Conservation (phyloP, 176 grass and related monocot species). For the Echinochloa phyllopogon region DNA sequence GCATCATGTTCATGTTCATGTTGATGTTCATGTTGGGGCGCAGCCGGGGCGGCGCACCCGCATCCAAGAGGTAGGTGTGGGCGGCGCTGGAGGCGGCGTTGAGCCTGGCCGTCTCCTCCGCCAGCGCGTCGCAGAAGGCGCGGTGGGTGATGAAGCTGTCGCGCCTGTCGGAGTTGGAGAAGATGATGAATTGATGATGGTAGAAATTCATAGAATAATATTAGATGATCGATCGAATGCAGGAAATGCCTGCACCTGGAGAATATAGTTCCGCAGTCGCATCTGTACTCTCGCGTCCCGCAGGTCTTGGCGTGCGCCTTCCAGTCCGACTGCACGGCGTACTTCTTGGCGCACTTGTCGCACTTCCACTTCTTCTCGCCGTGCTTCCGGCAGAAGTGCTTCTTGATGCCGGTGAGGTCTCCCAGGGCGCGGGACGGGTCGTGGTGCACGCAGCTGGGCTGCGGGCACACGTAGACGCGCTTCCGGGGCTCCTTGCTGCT, state of each 20-base stretch:
- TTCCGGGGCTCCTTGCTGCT: conserved; percentile 80
- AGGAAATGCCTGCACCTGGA: conserved; percentile 51
- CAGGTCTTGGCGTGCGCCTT: conserved; percentile 96
- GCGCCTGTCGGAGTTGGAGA: conserved; percentile 37
- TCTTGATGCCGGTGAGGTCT: conserved; percentile 97
- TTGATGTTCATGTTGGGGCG: too few species aligned
- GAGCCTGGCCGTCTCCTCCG: conserved; percentile 74
- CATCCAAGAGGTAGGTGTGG: too few species aligned
- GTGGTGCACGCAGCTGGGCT: conserved; percentile 87
- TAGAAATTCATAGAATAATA: too few species aligned
- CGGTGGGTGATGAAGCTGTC: conserved; percentile 96
- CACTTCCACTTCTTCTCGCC: conserved; percentile 99
- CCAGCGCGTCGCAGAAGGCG: conserved; percentile 88
- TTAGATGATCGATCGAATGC: too few species aligned
- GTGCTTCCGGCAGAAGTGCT: conserved; percentile 98
- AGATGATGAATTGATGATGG: too few species aligned
- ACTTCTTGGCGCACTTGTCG: conserved; percentile 85
- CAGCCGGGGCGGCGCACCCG: too few species aligned
- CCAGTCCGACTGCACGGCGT: conserved; percentile 98
- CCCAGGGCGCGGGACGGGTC: conserved; percentile 79
- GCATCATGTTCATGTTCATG: background rate
- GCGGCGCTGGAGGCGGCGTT: conserved; percentile 14
- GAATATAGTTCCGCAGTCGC: conserved; percentile 91
- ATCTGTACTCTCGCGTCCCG: conserved; percentile 86
- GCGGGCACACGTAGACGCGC: conserved; percentile 90